Base-by-base conservation (phyloP, 108 stramenopile species). In the Pseudonitzschia multiseries region DNA sequence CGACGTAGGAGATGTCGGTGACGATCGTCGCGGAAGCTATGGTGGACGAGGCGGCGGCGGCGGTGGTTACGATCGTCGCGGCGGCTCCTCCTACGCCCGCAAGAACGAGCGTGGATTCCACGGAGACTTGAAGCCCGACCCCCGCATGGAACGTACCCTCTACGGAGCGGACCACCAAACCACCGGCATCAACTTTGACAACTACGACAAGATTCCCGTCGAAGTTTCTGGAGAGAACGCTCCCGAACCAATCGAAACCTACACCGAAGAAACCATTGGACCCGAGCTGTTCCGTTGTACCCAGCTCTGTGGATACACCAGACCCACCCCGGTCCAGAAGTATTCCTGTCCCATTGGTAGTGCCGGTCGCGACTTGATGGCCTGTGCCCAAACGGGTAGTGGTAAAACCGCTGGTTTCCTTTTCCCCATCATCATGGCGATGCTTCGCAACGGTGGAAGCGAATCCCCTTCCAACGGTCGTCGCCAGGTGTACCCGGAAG, bases 161-260 rank as follows among this genome's bases (percentile, higher is more conserved):
- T 95, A 92, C 70, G 84, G 87, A 57, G 89, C 79, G 20, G 89
- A 93, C 74, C 83, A 92, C 57, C 94, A 96, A 74, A 96, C 92
- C 21, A 87, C 96, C n/a, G 99, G 99, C n/a, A 98, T 99, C 88
- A 98, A 99, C 86, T 99, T 99, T 77, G 96, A 98, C 80, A 92
- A 94, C 70, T 98, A 99, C 86, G 97, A 98, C 79, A 94, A 98
- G 57, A 99, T 99, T 57, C 97, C 97, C 29, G 96, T 99, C 29
- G 98, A 99, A 68, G 88, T 91, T 50, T 81, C 84, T 21, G 97
- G 97, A 26, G 80, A 85, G 31, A 83, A 94, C 50, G 65, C 81
- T 42, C 99, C 99, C 33, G 93, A 93, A 28, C 97, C 97, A 36
- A 92, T 98, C 65, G 95, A 96, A 15, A 73, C 61, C 22, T 99